A percentile compares a stretch with the other conserved stretches of the same genome.
Evolutionary conservation across 2,329 filamentous ascomycete genomes (phyloP).

Genomic region (Colletotrichum coccodes): DNA sequence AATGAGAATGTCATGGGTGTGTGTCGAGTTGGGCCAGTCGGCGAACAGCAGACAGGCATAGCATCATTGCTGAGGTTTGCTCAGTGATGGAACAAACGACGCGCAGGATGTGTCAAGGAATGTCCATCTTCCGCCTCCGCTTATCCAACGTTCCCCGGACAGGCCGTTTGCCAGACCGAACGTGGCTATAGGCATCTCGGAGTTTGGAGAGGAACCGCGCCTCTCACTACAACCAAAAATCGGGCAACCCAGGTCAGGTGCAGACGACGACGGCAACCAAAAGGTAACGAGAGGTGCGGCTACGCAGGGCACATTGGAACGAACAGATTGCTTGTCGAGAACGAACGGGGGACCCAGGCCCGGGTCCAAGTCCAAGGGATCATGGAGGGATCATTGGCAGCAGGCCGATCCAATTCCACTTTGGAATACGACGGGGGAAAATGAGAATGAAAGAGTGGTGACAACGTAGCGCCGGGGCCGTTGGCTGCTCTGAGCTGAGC

Average conservation of each 20-base stretch:
- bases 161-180: slow-evolving; percentile 16
- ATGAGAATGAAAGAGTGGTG: not conserved
- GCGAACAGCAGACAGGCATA: slow-evolving; percentile 14
- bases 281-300: not conserved
- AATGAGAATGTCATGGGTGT: slow-evolving; percentile 47
- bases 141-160: slow-evolving; percentile 2
- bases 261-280: not conserved
- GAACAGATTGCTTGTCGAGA: not conserved
- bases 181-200: not conserved
- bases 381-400: not conserved
- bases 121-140: slow-evolving; percentile 11
- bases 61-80: slow-evolving; percentile 23
- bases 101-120: slow-evolving; percentile 28
- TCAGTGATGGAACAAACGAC: slow-evolving; percentile 1
- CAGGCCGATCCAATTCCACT: not conserved
- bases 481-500: slow-evolving; percentile 6
- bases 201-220: not conserved
- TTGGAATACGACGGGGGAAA: not conserved
- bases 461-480: slow-evolving; percentile 14
- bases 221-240: not conserved
- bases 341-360: not conserved
- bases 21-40: slow-evolving; percentile 18
- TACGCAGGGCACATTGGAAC: not conserved
- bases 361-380: not conserved
- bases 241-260: not conserved